phyloP scores from a whole-genome alignment of 768 basidiomycete genomes.

The Phlegmacium glaucopus region DNA sequence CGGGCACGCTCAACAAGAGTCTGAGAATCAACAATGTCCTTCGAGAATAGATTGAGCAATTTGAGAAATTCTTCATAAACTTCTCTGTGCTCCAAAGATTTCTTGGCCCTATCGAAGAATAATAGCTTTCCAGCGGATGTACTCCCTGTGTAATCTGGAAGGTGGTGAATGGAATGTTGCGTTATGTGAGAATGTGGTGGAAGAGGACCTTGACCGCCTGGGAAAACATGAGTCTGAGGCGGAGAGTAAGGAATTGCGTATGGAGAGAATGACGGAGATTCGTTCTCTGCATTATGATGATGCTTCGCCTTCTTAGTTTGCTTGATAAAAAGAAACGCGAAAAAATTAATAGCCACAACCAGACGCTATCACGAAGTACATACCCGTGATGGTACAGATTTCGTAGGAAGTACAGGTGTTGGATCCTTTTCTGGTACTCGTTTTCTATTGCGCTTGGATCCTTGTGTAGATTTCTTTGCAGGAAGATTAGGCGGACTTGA shows the following conservation, averaged over 20 bases:
- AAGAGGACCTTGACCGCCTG: slow-evolving; percentile 20
- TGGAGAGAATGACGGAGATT: slow-evolving; percentile 52
- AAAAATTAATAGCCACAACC: not conserved
- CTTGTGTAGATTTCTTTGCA: slow-evolving; percentile 41
- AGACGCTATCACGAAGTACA: slow-evolving; percentile 5
- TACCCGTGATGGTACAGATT: slow-evolving; percentile 37
- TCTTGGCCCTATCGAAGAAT: slow-evolving; percentile 94
- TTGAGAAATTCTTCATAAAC: slow-evolving; percentile 94
- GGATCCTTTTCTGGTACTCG: slow-evolving; percentile 65
- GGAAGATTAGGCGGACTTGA: slow-evolving; percentile 36
- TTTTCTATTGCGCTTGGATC: slow-evolving; percentile 54
- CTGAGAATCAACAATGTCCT: slow-evolving; percentile 85
- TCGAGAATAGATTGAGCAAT: slow-evolving; percentile 84
- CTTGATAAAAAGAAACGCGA: slow-evolving; percentile 9
- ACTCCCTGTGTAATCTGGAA: slow-evolving; percentile 28
- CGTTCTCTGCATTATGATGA: slow-evolving; percentile 55
- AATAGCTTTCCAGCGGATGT: slow-evolving; percentile 70
- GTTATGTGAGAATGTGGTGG: slow-evolving; percentile 24
- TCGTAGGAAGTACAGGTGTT: slow-evolving; percentile 54
- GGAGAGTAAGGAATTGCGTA: slow-evolving; percentile 43
- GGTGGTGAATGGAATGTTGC: slow-evolving; percentile 21
- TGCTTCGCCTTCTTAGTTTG: slow-evolving; percentile 66
- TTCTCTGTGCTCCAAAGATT: slow-evolving; percentile 68
- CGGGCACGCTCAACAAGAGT: slow-evolving; percentile 79
- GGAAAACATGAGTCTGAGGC: slow-evolving; percentile 25